These are phyloP conservation scores for Kodamaea hsintzibuensis DNA, from an alignment of 805 yeast genomes.

Conservation along the genomic window DNA sequence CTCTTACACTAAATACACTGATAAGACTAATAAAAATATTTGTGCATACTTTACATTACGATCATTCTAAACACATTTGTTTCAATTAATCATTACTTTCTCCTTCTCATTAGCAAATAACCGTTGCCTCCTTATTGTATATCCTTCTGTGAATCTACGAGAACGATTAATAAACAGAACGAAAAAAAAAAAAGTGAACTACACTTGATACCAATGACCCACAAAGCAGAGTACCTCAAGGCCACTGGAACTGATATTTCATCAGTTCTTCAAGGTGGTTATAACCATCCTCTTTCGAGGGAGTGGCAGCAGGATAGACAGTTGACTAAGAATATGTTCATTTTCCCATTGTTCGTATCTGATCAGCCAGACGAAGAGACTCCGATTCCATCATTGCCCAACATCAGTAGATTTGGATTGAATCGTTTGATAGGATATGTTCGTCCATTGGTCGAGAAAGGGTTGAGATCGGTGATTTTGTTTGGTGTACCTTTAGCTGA, in stretches of 20 bases:
- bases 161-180: background rate
- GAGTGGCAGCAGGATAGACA: constrained; percentile 91
- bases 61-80: too few species aligned
- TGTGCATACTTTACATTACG: too few species aligned
- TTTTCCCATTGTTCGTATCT: constrained; percentile 86
- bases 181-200: background rate
- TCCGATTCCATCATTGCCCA: constrained; percentile 76
- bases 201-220: constrained; percentile 46
- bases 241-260: constrained; percentile 60
- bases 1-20: too few species aligned
- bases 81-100: background rate
- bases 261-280: constrained; percentile 89
- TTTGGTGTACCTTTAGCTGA: constrained; percentile 87
- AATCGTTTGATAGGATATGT: constrained; percentile 77
- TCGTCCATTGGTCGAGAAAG: constrained; percentile 68
- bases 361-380: constrained; percentile 81
- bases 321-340: constrained; percentile 83
- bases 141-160: background rate
- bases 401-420: constrained; percentile 84
- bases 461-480: constrained; percentile 79
- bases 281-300: constrained; percentile 84
- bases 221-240: constrained; percentile 69
- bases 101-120: background rate
- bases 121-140: background rate
- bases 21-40: too few species aligned